phyloP scores from a whole-genome alignment of 257 asterid genomes.

The Apocynum venetum region DNA sequence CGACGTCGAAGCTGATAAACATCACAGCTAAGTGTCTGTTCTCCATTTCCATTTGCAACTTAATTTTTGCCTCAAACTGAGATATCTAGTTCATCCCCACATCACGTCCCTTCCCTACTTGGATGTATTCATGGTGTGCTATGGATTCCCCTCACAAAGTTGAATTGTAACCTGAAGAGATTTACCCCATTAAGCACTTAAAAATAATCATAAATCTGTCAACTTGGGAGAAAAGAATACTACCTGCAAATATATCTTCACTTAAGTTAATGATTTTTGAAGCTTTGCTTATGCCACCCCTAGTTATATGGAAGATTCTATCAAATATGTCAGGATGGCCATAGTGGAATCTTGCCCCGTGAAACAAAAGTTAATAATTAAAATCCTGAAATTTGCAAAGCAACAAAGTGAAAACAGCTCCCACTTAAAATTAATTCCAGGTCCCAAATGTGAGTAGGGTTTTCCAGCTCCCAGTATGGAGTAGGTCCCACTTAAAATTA shows the following conservation, averaged over 20 bases:
- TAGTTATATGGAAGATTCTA: slow-evolving; percentile 83
- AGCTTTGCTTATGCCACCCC: slow-evolving; percentile 99
- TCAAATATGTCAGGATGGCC: slow-evolving; percentile 99
- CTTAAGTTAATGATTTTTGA: slow-evolving; percentile 93
- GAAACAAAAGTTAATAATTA: slow-evolving; percentile 15
- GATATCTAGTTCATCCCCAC: slow-evolving; percentile 99
- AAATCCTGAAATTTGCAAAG: not conserved
- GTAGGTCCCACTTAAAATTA: too few relatives aligned
- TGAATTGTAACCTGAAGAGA: slow-evolving; percentile 80
- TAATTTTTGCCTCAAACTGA: slow-evolving; percentile 73
- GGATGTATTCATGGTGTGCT: slow-evolving; percentile 97
- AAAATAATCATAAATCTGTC: slow-evolving; percentile 6
- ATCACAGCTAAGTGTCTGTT: slow-evolving; percentile 96
- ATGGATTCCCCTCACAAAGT: slow-evolving; percentile 81
- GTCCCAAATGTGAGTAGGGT: too few relatives aligned
- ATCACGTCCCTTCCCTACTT: slow-evolving; percentile 98
- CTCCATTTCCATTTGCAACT: slow-evolving; percentile 97
- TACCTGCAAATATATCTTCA: slow-evolving; percentile 96
- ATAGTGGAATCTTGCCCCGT: slow-evolving; percentile 97
- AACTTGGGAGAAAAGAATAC: slow-evolving; percentile 7
- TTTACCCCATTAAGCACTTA: slow-evolving; percentile 23
- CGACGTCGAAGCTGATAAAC: slow-evolving; percentile 92
- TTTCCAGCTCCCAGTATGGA: too few relatives aligned
- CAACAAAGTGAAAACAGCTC: not conserved
- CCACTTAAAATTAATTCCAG: not conserved